A percentile compares a stretch with the other conserved stretches of the same genome.
Conservation (phyloP, 2,329 filamentous ascomycete species). For the Catunica adiposa region DNA sequence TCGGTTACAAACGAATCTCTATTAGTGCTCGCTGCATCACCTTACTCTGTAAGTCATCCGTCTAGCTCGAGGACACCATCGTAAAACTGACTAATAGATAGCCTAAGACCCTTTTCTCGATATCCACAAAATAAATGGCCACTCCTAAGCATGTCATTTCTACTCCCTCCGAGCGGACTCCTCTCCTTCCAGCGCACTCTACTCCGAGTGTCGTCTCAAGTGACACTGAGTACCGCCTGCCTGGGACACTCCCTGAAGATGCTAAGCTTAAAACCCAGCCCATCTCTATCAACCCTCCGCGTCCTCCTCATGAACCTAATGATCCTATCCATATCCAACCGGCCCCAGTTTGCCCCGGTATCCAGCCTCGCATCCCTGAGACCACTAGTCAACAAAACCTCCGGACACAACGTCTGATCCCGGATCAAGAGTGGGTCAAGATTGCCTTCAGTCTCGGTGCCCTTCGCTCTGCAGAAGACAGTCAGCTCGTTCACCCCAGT, state of each 20-base stretch:
- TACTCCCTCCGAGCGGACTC: not conserved
- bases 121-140: no score
- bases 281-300: not conserved
- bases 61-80: no score
- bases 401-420: constrained; percentile 6
- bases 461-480: constrained; percentile 21
- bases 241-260: not conserved
- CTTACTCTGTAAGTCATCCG: no score
- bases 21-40: no score
- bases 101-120: no score
- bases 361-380: not conserved
- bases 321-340: not conserved
- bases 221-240: not conserved
- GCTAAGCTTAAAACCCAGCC: not conserved
- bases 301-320: not conserved
- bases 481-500: constrained; percentile 26
- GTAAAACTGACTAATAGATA: no score
- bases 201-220: not conserved
- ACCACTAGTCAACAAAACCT: not conserved
- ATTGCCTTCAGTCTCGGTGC: constrained; percentile 13
- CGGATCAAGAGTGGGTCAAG: constrained; percentile 8
- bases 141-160: not conserved
- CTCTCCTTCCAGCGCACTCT: not conserved
- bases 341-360: not conserved
- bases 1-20: no score